These are phyloP conservation scores for Evernia prunastri DNA, from an alignment of 495 filamentous ascomycete genomes.

Conservation along the genomic window DNA sequence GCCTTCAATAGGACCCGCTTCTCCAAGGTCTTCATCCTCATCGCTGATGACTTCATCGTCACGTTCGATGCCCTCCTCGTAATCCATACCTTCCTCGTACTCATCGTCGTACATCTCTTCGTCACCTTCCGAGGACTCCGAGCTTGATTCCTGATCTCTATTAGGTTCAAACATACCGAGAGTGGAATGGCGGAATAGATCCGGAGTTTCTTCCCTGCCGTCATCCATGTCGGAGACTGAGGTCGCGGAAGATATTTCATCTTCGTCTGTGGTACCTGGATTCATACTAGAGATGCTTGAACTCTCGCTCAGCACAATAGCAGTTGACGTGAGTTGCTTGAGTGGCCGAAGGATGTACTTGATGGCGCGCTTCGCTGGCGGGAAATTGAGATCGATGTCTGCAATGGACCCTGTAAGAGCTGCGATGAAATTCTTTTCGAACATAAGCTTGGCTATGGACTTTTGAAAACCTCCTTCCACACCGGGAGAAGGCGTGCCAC, in stretches of 20 bases:
- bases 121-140: conserved; percentile 60
- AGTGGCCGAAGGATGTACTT: conserved; percentile 93
- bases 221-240: conserved; percentile 84
- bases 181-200: conserved; percentile 93
- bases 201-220: conserved; percentile 91
- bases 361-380: conserved; percentile 82
- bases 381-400: conserved; percentile 93
- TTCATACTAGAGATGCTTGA: conserved; percentile 64
- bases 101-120: conserved; percentile 83
- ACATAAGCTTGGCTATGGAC: conserved; percentile 89
- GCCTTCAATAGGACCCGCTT: conserved; percentile 80
- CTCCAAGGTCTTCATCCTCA: conserved; percentile 75
- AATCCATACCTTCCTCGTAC: conserved; percentile 63
- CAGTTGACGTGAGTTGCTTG: conserved; percentile 79
- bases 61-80: conserved; percentile 76
- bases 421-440: conserved; percentile 90
- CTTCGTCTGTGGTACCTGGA: conserved; percentile 63
- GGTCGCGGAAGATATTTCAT: conserved; percentile 83
- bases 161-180: conserved; percentile 89
- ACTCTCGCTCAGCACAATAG: conserved; percentile 69
- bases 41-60: conserved; percentile 83
- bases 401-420: conserved; percentile 86
- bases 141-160: conserved; percentile 65
- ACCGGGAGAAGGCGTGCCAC: conserved; percentile 33
- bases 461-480: conserved; percentile 48